Evolutionary conservation across 176 grass and related monocot genomes (phyloP), one percentile per base, ranked within the genome.

Genomic region (Chloris gayana): DNA sequence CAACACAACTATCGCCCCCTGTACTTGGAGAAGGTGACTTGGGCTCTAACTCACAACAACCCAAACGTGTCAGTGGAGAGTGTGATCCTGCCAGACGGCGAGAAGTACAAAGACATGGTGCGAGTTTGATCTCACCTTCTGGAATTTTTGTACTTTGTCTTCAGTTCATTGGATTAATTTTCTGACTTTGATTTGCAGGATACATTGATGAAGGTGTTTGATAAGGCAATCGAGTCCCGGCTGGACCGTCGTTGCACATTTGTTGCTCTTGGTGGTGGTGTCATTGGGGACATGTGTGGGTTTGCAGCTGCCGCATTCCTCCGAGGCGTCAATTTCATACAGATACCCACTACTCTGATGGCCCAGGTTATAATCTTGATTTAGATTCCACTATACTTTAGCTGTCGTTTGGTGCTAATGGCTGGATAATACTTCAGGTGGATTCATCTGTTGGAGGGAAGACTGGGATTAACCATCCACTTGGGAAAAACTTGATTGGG

Each of bases 271-370:
- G 90, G 92, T 3, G 96, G 96, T 60, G 90, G 96, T 39, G 96
- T 99, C 72, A 93, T 99, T 46, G 95, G 97, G 38, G 97, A 99
- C 47, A 95, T 98, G 97, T 99, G 97, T 3, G 93, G 91, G 29
- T 99, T 91, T 67, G 92, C 93, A 1, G 93, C 92, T 17, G 88
- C 92, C 29, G 69, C 90, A 25, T 99, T 91, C 79, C 85, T 99
- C 39, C 93, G 90, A 27, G 96, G 96, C 17, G 96, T 99, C 87
- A 99, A 99, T 89, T 95, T 99, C 81, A 93, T 99, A 91, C 93
- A 99, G 76, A 99, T 99, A 83, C 96, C 96, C 7, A 99, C 93
- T 54, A 95, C 96, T 86, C 76, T 91, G 64, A 99, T 99, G 96
- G 93, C 96, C 17, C 91, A 95, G 90, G 93, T 94, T 26, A 77